Conservation (phyloP, 2,329 filamentous ascomycete species). For the Coniochaeta sp. region DNA sequence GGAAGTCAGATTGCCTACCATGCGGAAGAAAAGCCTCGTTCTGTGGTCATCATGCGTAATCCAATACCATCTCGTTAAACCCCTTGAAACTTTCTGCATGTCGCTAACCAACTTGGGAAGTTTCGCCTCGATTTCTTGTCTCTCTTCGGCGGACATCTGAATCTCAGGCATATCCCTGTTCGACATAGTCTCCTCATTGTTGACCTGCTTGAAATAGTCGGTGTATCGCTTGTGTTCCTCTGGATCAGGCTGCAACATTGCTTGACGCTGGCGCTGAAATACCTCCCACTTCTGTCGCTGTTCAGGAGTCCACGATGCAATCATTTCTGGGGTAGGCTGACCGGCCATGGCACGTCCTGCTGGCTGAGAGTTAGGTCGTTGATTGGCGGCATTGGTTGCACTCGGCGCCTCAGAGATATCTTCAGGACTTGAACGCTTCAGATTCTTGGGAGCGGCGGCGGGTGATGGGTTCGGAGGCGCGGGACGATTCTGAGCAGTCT, state of each 20-base stretch:
- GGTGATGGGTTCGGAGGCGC: conserved; percentile 28
- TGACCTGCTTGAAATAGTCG: conserved; percentile 18
- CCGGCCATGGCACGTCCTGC: conserved; percentile 11
- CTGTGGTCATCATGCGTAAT: conserved; percentile 40
- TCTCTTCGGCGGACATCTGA: conserved; percentile 36
- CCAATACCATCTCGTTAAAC: conserved; percentile 39
- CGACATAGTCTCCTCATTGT: conserved; percentile 23
- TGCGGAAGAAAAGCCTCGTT: conserved; percentile 44
- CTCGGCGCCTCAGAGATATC: conserved; percentile 27
- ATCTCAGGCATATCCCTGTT: conserved; percentile 37
- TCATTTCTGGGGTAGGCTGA: conserved; percentile 26
- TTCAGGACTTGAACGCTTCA: conserved; percentile 44
- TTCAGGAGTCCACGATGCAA: conserved; percentile 35
- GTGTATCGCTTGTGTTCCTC: conserved; percentile 28
- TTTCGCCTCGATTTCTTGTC: conserved; percentile 34
- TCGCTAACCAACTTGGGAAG: conserved; percentile 32
- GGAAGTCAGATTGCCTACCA: conserved; percentile 31
- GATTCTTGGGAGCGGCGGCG: conserved; percentile 31
- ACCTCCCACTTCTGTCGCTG: conserved; percentile 36
- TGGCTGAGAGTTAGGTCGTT: conserved; percentile 22
- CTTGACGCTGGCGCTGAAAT: conserved; percentile 5
- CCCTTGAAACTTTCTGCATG: conserved; percentile 36
- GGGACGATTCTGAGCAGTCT: conserved; percentile 23
- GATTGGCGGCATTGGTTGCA: conserved; percentile 14
- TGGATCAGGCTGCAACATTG: conserved; percentile 17